phyloP scores from a whole-genome alignment of 129 eudicot genomes.

The Tanacetum coccineum region DNA sequence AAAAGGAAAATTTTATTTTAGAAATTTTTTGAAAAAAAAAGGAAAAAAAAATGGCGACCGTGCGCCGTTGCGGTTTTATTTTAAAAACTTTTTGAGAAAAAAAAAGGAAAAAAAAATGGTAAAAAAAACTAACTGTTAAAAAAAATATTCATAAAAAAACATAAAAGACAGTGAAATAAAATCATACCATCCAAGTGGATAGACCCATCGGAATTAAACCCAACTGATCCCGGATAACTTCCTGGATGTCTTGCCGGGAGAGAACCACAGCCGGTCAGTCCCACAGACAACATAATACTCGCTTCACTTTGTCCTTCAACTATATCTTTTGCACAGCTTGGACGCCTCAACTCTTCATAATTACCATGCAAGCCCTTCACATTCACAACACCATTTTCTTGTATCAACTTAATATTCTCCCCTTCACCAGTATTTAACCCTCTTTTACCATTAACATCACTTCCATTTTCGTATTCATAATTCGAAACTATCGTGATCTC shows the following conservation, averaged over 20 bases:
- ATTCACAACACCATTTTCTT: slow-evolving; percentile 30
- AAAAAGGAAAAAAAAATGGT: too few species aligned
- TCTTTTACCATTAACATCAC: slow-evolving; percentile 18
- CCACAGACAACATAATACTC: slow-evolving; percentile 43
- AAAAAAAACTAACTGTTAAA: too few species aligned
- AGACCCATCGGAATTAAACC: slow-evolving; percentile 84
- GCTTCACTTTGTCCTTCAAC: slow-evolving; percentile 32
- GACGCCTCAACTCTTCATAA: slow-evolving; percentile 33
- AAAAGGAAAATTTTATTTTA: too few species aligned
- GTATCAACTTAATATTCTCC: slow-evolving; percentile 51
- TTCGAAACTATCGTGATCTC: slow-evolving; percentile 61
- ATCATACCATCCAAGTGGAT: slow-evolving; percentile 69
- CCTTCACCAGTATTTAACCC: slow-evolving; percentile 39
- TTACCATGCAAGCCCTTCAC: slow-evolving; percentile 24
- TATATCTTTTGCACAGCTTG: slow-evolving; percentile 28
- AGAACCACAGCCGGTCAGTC: slow-evolving; percentile 51
- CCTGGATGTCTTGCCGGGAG: slow-evolving; percentile 67
- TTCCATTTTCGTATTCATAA: slow-evolving; percentile 16
- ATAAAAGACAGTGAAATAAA: not conserved
- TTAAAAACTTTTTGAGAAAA: too few species aligned
- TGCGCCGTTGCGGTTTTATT: too few species aligned
- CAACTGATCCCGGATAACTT: slow-evolving; percentile 70
- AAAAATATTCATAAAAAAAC: too few species aligned
- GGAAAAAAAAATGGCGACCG: too few species aligned
- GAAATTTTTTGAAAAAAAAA: too few species aligned